Evolutionary conservation across 2,329 filamentous ascomycete genomes (phyloP).

Genomic region (Botrytis sinoallii): DNA sequence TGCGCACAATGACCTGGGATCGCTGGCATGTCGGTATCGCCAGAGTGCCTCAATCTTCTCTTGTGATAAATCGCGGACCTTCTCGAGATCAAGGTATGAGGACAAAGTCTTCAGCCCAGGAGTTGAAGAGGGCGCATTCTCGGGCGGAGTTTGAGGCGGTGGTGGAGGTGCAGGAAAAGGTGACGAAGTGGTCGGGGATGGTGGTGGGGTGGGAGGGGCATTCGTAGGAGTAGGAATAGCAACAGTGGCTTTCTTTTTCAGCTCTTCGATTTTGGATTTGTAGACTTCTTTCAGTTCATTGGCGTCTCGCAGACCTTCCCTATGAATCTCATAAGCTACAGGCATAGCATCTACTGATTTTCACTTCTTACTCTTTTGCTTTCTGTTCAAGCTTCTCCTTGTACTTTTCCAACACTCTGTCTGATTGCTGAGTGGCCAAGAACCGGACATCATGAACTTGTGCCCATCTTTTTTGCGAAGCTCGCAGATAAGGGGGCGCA

Average conservation of each 20-base stretch:
- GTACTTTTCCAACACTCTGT: slow-evolving; percentile 78
- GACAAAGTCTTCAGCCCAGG: slow-evolving; percentile 54
- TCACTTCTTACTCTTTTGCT: slow-evolving; percentile 57
- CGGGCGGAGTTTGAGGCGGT: slow-evolving; percentile 36
- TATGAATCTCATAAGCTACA: slow-evolving; percentile 26
- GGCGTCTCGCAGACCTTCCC: slow-evolving; percentile 65
- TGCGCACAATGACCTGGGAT: slow-evolving; percentile 77
- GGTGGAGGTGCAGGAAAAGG: slow-evolving; percentile 37
- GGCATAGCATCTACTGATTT: background rate
- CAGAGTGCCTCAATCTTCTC: slow-evolving; percentile 86
- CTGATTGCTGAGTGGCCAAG: slow-evolving; percentile 71
- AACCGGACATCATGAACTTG: slow-evolving; percentile 91
- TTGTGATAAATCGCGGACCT: slow-evolving; percentile 66
- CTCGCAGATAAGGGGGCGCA: slow-evolving; percentile 35
- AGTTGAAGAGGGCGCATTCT: slow-evolving; percentile 36
- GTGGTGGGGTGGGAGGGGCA: slow-evolving; percentile 37
- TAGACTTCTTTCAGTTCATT: slow-evolving; percentile 79
- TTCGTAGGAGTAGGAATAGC: slow-evolving; percentile 39
- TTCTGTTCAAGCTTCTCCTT: slow-evolving; percentile 79
- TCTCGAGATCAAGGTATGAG: slow-evolving; percentile 75
- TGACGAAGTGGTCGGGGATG: slow-evolving; percentile 36
- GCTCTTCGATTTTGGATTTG: slow-evolving; percentile 72
- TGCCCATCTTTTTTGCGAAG: slow-evolving; percentile 75
- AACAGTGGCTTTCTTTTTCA: slow-evolving; percentile 65
- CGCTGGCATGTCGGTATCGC: slow-evolving; percentile 78